phyloP scores from a whole-genome alignment of 169 alveolate species.

The Cryptosporidium xiaoi region DNA sequence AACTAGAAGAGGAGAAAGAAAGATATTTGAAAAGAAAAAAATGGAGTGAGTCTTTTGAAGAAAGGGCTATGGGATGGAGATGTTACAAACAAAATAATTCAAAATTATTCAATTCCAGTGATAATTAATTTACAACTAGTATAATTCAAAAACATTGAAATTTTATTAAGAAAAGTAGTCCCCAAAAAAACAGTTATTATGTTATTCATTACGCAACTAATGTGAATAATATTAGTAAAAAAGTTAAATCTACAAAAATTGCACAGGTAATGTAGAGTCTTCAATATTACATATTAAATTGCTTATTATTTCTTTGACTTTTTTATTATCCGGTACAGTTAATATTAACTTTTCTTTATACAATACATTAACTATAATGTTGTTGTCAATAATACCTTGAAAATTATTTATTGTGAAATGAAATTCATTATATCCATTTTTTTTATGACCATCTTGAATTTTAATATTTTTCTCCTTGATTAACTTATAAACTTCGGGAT shows the following conservation, averaged over 20 bases:
- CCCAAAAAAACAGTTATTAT: too few species aligned
- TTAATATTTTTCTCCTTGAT: constrained; percentile 8
- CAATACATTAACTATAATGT: constrained; percentile 27
- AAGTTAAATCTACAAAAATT: constrained; percentile 4
- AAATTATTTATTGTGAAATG: constrained; percentile 12
- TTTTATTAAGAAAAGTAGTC: too few species aligned
- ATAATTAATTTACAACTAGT: neutral
- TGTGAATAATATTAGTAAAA: too few species aligned
- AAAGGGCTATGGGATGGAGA: constrained; percentile 68
- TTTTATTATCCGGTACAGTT: constrained; percentile 25
- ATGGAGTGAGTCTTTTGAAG: constrained; percentile 64
- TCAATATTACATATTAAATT: constrained; percentile 50
- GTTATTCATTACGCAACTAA: too few species aligned
- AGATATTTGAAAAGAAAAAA: constrained; percentile 44
- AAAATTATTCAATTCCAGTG: neutral
- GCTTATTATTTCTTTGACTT: constrained; percentile 15
- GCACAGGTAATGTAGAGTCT: constrained; percentile 52
- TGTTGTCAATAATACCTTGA: neutral
- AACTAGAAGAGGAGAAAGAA: constrained; percentile 48
- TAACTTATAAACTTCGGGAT: constrained; percentile 9
- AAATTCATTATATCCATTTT: neutral
- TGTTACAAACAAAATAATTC: constrained; percentile 19
- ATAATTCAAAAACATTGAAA: too few species aligned
- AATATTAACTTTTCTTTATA: constrained; percentile 20
- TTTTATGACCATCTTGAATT: neutral